These are phyloP conservation scores for Xylaria bambusicola DNA, from an alignment of 495 filamentous ascomycete genomes.

Conservation along the genomic window DNA sequence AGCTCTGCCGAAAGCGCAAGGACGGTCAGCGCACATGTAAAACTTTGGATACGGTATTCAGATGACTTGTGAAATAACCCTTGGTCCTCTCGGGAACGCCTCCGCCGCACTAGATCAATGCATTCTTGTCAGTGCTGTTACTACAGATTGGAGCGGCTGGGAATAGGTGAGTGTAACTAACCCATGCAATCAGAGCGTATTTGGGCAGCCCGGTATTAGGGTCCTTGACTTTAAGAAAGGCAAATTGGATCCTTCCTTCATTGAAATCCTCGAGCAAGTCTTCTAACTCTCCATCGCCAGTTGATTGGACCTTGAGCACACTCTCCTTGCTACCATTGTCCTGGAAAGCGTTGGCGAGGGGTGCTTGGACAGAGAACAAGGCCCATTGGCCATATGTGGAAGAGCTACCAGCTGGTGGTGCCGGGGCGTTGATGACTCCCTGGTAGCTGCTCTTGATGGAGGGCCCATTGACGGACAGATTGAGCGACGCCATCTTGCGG, in stretches of 20 bases:
- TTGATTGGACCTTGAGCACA: slow-evolving; percentile 87
- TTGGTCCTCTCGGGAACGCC: slow-evolving; percentile 98
- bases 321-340: slow-evolving; percentile 85
- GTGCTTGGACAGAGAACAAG: slow-evolving; percentile 86
- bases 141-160: not conserved
- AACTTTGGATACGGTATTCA: slow-evolving; percentile 83
- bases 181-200: slow-evolving; percentile 89
- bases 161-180: slow-evolving; percentile 36
- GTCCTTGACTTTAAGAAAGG: slow-evolving; percentile 94
- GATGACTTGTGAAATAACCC: slow-evolving; percentile 95
- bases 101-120: slow-evolving; percentile 70
- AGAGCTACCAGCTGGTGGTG: slow-evolving; percentile 59
- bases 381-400: slow-evolving; percentile 73
- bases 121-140: slow-evolving; percentile 15
- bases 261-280: slow-evolving; percentile 98
- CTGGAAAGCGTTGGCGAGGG: slow-evolving; percentile 88
- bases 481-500: slow-evolving; percentile 80
- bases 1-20: slow-evolving; percentile 36
- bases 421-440: slow-evolving; percentile 73
- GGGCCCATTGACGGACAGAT: slow-evolving; percentile 85
- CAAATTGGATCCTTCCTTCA: slow-evolving; percentile 94
- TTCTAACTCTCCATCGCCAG: slow-evolving; percentile 90
- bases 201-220: slow-evolving; percentile 90
- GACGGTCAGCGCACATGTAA: slow-evolving; percentile 64
- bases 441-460: slow-evolving; percentile 93